Evolutionary conservation across 2,329 filamentous ascomycete species (phyloP), one percentile per base, ranked within the genome.

Genomic region (Claviceps capensis): DNA sequence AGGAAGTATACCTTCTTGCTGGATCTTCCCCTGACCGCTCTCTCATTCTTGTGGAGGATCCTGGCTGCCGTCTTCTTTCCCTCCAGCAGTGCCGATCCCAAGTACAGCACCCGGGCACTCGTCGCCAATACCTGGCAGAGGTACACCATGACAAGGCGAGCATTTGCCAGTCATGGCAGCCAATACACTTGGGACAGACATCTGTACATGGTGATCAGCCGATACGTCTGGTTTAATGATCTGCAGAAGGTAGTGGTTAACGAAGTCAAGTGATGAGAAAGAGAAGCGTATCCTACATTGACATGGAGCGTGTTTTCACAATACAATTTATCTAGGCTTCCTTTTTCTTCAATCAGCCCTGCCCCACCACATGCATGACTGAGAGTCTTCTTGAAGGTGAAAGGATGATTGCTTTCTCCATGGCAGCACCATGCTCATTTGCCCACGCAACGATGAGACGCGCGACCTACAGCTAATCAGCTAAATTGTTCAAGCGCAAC

Each of bases 161-260:
- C 68, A 0, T 69, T 71, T 54, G 59, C 62, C 19, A 63, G 64
- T 46, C 67, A 71, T 53, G 55, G 55, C 37, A 68, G 64, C 51
- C 68, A 71, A 57, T 70, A 70, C 51, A 66, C 67, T 1, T 70
- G 67, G 66, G 68, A 70, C 52, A 60, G 68, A 16, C 60, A 66
- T 41, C 41, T 71, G 52, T 71, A 70, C 56, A 60, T 70, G 62
- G 52, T 69, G 1, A 47, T 68, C 8, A 69, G 66, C 55, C 65
- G 67, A 42, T 67, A 70, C 52, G 65, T 69, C 40, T 71, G 68
- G 68, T 68, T 68, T 54, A 71, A 71, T 51, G 57, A 58, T 45
- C 34, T 59, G 43, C 52, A 44, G 50, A 58, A 49, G 48, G 51
- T 58, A 41, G 49, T 47, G 17, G 52, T 45, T 36, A 51, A 48